These are phyloP conservation scores for Penicillium dipodomyicola DNA, from an alignment of 495 filamentous ascomycete species.

Conservation along the genomic window DNA sequence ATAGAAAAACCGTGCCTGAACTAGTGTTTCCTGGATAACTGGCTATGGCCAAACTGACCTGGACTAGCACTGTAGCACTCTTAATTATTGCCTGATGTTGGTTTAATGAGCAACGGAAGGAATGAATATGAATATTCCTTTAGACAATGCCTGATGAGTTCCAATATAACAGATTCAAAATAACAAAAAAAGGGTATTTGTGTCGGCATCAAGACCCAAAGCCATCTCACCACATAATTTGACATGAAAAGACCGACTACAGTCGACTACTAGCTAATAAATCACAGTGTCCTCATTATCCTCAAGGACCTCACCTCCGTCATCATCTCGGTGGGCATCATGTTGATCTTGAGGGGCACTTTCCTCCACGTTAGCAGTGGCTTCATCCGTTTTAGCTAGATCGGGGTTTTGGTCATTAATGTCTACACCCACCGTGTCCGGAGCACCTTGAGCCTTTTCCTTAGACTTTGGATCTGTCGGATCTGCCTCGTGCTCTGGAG, in stretches of 20 bases:
- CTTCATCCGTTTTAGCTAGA: conserved; percentile 15
- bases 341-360: conserved; percentile 22
- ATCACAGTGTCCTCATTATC: conserved; percentile 83
- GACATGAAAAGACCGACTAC: not conserved
- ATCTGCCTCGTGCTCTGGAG: conserved; percentile 18
- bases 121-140: not conserved
- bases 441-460: conserved; percentile 19
- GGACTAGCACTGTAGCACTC: not conserved
- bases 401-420: conserved; percentile 25
- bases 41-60: not conserved
- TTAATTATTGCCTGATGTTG: not conserved
- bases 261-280: conserved; percentile 55
- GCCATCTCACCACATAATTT: not conserved
- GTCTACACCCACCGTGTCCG: conserved; percentile 32
- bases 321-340: conserved; percentile 50
- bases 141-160: not conserved
- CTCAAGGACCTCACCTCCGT: conserved; percentile 69
- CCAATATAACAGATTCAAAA: not conserved
- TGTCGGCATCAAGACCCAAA: not conserved
- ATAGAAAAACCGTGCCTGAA: not conserved
- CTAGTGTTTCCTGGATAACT: not conserved
- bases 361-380: conserved; percentile 19
- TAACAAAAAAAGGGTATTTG: conserved; percentile 1
- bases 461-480: conserved; percentile 14
- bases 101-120: not conserved